These are phyloP conservation scores for Corrigiola litoralis DNA, from an alignment of 179 eudicot species.

Conservation along the genomic window DNA sequence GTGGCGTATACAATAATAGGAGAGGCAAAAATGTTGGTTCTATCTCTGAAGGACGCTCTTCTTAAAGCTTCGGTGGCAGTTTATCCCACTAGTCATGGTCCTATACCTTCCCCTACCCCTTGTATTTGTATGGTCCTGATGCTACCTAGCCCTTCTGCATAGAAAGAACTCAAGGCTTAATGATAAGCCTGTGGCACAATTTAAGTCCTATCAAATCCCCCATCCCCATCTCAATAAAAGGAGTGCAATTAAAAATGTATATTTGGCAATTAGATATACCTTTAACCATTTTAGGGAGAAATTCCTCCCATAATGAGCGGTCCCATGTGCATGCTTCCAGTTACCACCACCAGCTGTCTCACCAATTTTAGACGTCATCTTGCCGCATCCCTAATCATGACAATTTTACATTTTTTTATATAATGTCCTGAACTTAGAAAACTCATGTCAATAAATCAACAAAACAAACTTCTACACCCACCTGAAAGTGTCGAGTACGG, in stretches of 20 bases:
- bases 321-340: slow-evolving; percentile 98
- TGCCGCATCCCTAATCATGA: slow-evolving; percentile 83
- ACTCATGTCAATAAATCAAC: slow-evolving; percentile 9
- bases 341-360: slow-evolving; percentile 91
- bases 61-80: no score
- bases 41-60: no score
- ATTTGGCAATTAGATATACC: slow-evolving; percentile 37
- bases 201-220: no score
- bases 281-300: slow-evolving; percentile 95
- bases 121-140: no score
- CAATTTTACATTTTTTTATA: neutral
- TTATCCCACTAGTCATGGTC: no score
- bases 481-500: slow-evolving; percentile 98
- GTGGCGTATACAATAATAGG: no score
- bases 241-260: neutral
- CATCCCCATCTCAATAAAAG: neutral
- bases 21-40: no score
- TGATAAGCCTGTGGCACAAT: no score
- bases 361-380: slow-evolving; percentile 93
- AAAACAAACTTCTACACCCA: slow-evolving; percentile 20
- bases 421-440: slow-evolving; percentile 2
- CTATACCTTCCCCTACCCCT: no score
- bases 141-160: no score
- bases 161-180: no score
- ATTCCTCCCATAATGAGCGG: slow-evolving; percentile 96